phyloP scores from a whole-genome alignment of 371 early-diverging fungal genomes.

The Saksenaea oblongispora region DNA sequence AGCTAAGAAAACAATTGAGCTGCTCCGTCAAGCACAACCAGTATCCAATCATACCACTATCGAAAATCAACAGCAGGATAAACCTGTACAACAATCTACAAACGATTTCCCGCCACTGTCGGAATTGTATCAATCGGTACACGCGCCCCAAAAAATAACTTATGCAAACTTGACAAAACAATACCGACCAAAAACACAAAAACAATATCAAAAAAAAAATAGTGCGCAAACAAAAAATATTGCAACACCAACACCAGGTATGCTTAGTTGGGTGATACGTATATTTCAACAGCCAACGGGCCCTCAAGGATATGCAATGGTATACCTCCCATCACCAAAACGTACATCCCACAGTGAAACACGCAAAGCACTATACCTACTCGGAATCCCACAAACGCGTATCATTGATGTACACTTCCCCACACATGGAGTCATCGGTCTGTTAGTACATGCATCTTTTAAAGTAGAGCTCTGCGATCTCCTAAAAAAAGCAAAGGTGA shows the following conservation, averaged over 20 bases:
- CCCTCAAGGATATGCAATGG: not conserved
- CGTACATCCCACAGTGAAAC: too few relatives aligned
- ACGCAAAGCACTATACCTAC: too few relatives aligned
- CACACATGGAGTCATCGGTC: not conserved
- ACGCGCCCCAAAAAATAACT: not conserved
- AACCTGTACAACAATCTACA: not conserved
- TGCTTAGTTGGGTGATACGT: not conserved
- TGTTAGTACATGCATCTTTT: not conserved
- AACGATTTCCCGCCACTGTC: not conserved
- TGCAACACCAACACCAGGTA: not conserved
- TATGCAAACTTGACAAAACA: too few relatives aligned
- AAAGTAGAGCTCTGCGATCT: not conserved
- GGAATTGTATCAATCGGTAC: not conserved
- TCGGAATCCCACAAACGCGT: too few relatives aligned
- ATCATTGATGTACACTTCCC: too few relatives aligned
- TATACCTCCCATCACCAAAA: too few relatives aligned
- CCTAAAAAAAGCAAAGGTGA: not conserved
- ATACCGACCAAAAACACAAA: too few relatives aligned
- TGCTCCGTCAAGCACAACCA: not conserved
- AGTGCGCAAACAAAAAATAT: not conserved
- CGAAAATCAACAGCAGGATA: not conserved
- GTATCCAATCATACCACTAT: not conserved
- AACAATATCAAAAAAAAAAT: not conserved
- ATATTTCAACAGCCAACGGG: not conserved
- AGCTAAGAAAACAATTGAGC: not conserved